Evolutionary conservation across 768 basidiomycete genomes (phyloP).

Genomic region (Pleurotus pulmonarius): DNA sequence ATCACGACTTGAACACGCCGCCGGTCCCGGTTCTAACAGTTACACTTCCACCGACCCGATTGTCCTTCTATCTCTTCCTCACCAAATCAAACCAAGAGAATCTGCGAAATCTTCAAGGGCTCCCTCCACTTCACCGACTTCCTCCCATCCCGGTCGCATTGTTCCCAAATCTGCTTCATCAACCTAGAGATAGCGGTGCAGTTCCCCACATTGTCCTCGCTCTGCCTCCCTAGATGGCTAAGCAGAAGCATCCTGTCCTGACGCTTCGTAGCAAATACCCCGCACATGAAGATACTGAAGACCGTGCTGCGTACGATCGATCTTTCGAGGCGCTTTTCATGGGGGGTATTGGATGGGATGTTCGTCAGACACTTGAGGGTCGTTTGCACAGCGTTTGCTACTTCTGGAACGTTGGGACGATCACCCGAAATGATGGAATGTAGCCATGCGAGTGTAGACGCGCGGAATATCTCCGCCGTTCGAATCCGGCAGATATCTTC

Average conservation of each 20-base stretch:
- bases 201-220: constrained; percentile 59
- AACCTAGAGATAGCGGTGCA: constrained; percentile 49
- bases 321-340: constrained; percentile 30
- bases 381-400: constrained; percentile 48
- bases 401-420: constrained; percentile 61
- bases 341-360: constrained; percentile 25
- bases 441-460: constrained; percentile 71
- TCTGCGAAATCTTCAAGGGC: constrained; percentile 42
- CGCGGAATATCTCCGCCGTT: constrained; percentile 65
- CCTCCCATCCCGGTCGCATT: constrained; percentile 24
- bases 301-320: constrained; percentile 75
- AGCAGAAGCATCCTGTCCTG: constrained; percentile 39
- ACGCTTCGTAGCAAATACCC: constrained; percentile 57
- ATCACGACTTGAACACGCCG: no score
- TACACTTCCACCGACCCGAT: no score
- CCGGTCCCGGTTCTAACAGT: no score
- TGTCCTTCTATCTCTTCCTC: no score
- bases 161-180: constrained; percentile 54
- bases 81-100: constrained; percentile 53
- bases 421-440: constrained; percentile 76
- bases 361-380: constrained; percentile 44
- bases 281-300: constrained; percentile 72
- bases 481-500: constrained; percentile 36
- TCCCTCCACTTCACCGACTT: constrained; percentile 58
- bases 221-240: constrained; percentile 45